phyloP scores from a whole-genome alignment of 805 yeast species.

The Ogataea nitratoaversa region DNA sequence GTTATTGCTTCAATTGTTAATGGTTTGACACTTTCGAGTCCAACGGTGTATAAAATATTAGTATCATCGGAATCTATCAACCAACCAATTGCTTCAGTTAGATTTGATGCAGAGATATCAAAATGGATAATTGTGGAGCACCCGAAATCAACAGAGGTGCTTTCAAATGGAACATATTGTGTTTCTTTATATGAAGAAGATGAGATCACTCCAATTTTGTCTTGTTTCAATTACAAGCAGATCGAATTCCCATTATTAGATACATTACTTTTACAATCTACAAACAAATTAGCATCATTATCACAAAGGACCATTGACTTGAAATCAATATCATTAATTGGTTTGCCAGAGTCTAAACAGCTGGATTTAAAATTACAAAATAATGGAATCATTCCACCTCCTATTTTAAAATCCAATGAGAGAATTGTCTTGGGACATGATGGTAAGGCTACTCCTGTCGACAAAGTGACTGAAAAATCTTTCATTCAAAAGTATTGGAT shows the following conservation, averaged over 20 bases:
- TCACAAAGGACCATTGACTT: not conserved
- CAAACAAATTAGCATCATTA: not conserved
- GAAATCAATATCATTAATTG: slow-evolving; percentile 15
- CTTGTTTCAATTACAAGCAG: slow-evolving; percentile 23
- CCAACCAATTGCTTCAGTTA: slow-evolving; percentile 8
- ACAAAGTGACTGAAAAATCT: slow-evolving; percentile 29
- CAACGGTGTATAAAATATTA: slow-evolving; percentile 3
- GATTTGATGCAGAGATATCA: not conserved
- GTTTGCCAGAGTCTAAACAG: not conserved
- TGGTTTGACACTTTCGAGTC: slow-evolving; percentile 1
- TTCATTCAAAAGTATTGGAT: slow-evolving; percentile 62
- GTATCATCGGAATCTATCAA: slow-evolving; percentile 3
- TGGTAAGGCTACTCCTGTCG: slow-evolving; percentile 8
- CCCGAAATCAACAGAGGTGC: not conserved
- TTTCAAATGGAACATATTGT: slow-evolving; percentile 14
- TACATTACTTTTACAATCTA: slow-evolving; percentile 3
- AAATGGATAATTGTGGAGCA: slow-evolving; percentile 6
- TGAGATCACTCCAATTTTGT: slow-evolving; percentile 1
- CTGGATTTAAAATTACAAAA: slow-evolving; percentile 6
- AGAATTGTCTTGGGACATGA: slow-evolving; percentile 7
- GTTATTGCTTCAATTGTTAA: slow-evolving; percentile 1
- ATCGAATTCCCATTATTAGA: slow-evolving; percentile 17
- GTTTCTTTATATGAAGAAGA: slow-evolving; percentile 10
- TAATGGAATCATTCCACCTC: slow-evolving; percentile 7
- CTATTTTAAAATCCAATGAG: slow-evolving; percentile 8